phyloP scores from a whole-genome alignment of 345 rosid genomes.

The Mercurialis annua region DNA sequence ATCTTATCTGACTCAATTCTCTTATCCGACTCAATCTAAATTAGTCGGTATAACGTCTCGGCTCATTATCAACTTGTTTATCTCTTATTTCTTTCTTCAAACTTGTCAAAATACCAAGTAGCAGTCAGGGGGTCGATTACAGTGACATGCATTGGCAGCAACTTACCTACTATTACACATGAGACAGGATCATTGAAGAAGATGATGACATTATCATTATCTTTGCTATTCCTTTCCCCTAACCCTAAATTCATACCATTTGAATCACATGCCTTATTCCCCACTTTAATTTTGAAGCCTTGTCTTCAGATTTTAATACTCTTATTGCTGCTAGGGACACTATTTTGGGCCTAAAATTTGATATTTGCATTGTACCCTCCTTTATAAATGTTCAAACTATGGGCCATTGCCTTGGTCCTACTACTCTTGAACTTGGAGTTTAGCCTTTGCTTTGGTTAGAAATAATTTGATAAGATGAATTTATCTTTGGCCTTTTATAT shows the following conservation, averaged over 20 bases:
- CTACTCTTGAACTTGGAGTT: too few relatives aligned
- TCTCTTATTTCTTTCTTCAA: not conserved
- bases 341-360: conserved; percentile 1
- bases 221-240: not conserved
- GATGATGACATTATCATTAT: conserved; percentile 12
- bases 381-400: too few relatives aligned
- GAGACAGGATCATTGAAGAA: conserved; percentile 14
- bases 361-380: too few relatives aligned
- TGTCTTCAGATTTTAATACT: not conserved
- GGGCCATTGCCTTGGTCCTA: too few relatives aligned
- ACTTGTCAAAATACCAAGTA: not conserved
- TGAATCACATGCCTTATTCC: conserved; percentile 14
- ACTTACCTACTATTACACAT: not conserved
- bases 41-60: not conserved
- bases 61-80: not conserved
- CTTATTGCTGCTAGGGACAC: not conserved
- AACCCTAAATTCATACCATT: not conserved
- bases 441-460: too few relatives aligned
- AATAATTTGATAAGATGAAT: too few relatives aligned
- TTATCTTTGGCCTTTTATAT: too few relatives aligned
- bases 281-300: not conserved
- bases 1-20: too few relatives aligned
- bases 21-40: too few relatives aligned
- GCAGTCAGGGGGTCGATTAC: not conserved
- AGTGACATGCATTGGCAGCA: not conserved